Base-by-base conservation (phyloP, 148 eudicot species). In the Nepenthes mirabilis region DNA sequence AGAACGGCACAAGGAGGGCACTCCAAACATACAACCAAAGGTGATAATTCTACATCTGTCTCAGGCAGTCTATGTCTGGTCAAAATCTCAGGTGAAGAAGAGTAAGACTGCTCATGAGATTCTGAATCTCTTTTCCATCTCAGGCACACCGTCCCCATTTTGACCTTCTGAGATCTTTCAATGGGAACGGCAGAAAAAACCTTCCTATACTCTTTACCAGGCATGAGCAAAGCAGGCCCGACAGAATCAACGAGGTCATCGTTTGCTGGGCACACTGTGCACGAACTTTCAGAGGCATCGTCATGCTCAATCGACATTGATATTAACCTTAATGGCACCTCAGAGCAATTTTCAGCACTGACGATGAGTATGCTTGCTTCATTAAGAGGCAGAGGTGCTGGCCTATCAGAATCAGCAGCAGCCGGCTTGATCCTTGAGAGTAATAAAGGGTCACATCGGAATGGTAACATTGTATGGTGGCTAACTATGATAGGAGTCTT, bases 1-100 rank as follows among this genome's bases (percentile, higher is more conserved):
- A 86, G 83, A 62, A 86, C 66, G 36, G 95, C 99, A 72, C 89
- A 87, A 69, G 99, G 87, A 13, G 96, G 97, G 61, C 96, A 88
- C 58, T 84, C 85, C 58, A 94, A 74, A 63, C 81, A 79, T 67
- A 86, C 85, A 43, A 84, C 65, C 58, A 94, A 61, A 2, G 96
- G 95, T 62, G 95, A 79, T 34, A 59, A 49, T 63, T 94, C 95
- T n/a, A 84, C 83, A 45, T 75, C 79, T 53, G 74, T 78, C 61
- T 94, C 96, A 32, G 91, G 95, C 70, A 94, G 87, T 58, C 60
- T 78, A 57, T 84, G 81, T 69, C 77, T 84, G 11, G 90, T 86
- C 52, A 81, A 34, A 57, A 94, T 85, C 61, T 75, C 88, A 62
- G 79, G 52, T 43, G 62, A 60, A 55, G 51, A 53, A 33, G 58